Percentiles rank a stretch among this genome's conserved stretches.
phyloP scores from a whole-genome alignment of 495 filamentous ascomycete genomes.

The Hypoxylon crocopeplum region DNA sequence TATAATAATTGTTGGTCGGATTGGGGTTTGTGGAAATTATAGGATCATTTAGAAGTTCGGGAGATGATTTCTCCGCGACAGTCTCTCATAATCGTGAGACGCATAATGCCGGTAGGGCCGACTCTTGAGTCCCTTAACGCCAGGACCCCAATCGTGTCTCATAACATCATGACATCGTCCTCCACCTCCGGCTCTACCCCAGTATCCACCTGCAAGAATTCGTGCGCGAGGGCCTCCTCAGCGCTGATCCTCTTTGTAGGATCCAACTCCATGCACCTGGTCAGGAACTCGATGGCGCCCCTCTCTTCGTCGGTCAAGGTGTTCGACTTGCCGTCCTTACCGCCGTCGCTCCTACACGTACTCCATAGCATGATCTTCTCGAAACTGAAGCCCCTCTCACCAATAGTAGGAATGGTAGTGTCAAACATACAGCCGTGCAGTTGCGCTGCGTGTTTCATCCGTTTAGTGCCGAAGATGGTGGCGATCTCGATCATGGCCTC shows the following conservation, averaged over 20 bases:
- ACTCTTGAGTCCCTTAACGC: not conserved
- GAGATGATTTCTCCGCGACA: not conserved
- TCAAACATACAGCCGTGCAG: conserved; percentile 89
- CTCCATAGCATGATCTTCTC: conserved; percentile 97
- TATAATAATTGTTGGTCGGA: too few species aligned
- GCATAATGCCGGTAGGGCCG: too few species aligned
- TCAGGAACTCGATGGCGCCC: conserved; percentile 69
- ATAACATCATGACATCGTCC: conserved; percentile 45
- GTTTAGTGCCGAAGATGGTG: conserved; percentile 85
- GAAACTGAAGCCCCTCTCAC: conserved; percentile 78
- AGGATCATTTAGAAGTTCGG: not conserved
- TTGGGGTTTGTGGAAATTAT: not conserved
- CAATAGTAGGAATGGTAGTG: conserved; percentile 88
- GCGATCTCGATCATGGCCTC: conserved; percentile 97
- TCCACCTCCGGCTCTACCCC: conserved; percentile 29
- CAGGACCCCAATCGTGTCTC: not conserved
- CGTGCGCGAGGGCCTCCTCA: conserved; percentile 72
- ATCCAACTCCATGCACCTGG: conserved; percentile 74
- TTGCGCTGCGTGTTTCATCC: conserved; percentile 81
- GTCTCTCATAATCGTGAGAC: too few species aligned
- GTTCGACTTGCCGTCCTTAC: conserved; percentile 49
- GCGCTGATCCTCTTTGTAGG: conserved; percentile 74
- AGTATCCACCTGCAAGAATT: conserved; percentile 66
- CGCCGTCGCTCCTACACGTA: conserved; percentile 62
- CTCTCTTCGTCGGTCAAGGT: conserved; percentile 66